Percentiles rank a stretch among this genome's conserved stretches.
Conservation (phyloP, 2,329 filamentous ascomycete genomes). For the Trichophyton simii region DNA sequence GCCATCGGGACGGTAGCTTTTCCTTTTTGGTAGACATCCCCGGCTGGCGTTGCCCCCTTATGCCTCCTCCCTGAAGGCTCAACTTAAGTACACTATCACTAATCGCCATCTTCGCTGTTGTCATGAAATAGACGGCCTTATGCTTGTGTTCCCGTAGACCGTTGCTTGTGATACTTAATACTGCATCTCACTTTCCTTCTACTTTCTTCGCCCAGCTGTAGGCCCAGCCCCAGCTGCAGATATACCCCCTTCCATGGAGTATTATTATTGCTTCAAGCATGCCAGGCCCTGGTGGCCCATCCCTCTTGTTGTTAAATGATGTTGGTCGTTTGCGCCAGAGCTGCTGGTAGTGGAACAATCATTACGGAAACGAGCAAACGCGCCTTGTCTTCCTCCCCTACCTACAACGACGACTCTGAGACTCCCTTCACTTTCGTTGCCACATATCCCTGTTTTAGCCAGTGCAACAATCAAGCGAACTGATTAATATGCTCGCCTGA, state of each 20-base stretch:
- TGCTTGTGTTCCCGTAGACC: background rate
- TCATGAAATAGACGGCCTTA: background rate
- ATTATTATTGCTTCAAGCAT: too few species aligned
- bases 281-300: too few species aligned
- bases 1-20: background rate
- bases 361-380: too few species aligned
- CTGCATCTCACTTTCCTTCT: too few species aligned
- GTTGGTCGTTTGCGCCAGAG: too few species aligned
- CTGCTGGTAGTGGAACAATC: too few species aligned
- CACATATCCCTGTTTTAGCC: background rate
- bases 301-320: too few species aligned
- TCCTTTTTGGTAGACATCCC: background rate
- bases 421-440: background rate
- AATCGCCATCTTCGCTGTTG: background rate
- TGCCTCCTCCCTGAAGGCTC: background rate
- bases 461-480: background rate
- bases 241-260: background rate
- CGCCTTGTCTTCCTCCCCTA: background rate
- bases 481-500: background rate
- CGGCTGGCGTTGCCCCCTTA: background rate
- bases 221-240: background rate
- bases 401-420: too few species aligned
- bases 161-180: background rate
- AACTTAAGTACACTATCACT: background rate
- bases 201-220: background rate